A percentile compares a stretch with the other conserved stretches of the same genome.
Evolutionary conservation across 371 early-diverging fungal genomes (phyloP).

Genomic region (Mucor velutinosus): DNA sequence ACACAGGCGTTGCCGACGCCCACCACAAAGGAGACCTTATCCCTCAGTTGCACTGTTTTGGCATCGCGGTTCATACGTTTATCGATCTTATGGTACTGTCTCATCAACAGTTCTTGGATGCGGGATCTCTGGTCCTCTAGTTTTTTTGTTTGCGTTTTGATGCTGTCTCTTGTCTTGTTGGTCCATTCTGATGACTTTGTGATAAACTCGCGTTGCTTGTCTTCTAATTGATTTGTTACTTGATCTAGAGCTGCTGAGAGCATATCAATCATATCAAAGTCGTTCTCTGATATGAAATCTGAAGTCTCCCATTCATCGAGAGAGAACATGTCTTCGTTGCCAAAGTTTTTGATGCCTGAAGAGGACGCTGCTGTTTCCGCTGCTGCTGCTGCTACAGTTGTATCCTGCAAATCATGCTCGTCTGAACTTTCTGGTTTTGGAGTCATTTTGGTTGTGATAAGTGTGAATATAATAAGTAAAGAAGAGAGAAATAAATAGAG

Average conservation of each 20-base stretch:
- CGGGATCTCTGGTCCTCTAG: constrained; percentile 37
- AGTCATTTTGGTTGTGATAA: not conserved
- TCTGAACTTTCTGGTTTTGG: not conserved
- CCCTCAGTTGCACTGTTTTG: constrained; percentile 59
- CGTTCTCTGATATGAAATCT: constrained; percentile 31
- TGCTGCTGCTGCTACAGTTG: not conserved
- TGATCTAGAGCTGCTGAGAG: constrained; percentile 50
- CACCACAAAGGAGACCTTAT: constrained; percentile 73
- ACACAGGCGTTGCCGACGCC: constrained; percentile 74
- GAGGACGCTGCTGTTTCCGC: not conserved
- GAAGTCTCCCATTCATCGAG: constrained; percentile 21
- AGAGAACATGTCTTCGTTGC: constrained; percentile 16
- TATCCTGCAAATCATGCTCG: not conserved
- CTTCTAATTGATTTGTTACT: constrained; percentile 48
- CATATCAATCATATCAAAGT: constrained; percentile 39
- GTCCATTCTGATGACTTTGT: constrained; percentile 47
- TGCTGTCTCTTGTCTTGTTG: constrained; percentile 39
- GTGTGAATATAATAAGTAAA: not conserved
- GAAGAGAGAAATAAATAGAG: not conserved
- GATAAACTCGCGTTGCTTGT: constrained; percentile 39
- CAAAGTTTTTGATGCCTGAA: not conserved
- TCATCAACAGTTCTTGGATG: constrained; percentile 31
- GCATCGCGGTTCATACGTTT: constrained; percentile 50
- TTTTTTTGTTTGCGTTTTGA: constrained; percentile 37
- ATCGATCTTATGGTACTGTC: constrained; percentile 37